Conservation (phyloP, 2,329 filamentous ascomycete species). For the Sporothrix globosa region DNA sequence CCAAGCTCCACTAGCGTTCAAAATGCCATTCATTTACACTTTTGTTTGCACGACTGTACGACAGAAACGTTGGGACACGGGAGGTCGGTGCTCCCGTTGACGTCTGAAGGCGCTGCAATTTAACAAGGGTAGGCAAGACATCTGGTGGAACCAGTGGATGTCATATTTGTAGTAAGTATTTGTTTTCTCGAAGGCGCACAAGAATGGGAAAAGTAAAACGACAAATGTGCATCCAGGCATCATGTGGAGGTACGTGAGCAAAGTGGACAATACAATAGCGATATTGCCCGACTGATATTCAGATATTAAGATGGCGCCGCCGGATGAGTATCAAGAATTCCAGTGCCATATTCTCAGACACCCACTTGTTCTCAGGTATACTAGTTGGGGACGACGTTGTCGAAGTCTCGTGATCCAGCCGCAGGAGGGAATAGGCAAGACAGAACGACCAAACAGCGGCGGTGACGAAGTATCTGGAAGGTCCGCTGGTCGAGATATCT, state of each 20-base stretch:
- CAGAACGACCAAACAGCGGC: background rate
- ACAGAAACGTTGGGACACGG: conserved; percentile 1
- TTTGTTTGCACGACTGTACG: background rate
- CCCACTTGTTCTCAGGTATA: background rate
- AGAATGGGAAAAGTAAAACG: background rate
- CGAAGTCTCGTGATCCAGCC: background rate
- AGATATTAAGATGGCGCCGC: background rate
- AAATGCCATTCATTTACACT: conserved; percentile 2
- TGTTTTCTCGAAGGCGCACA: background rate
- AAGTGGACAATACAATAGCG: background rate
- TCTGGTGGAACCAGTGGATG: conserved; percentile 11
- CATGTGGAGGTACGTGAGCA: background rate
- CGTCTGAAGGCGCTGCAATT: conserved; percentile 10
- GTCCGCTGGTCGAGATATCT: background rate
- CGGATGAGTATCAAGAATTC: background rate
- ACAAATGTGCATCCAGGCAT: background rate
- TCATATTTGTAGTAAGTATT: background rate
- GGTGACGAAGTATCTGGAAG: background rate
- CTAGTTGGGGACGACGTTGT: no score
- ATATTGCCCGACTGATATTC: background rate
- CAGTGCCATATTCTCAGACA: background rate
- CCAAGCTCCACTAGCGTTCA: conserved; percentile 16
- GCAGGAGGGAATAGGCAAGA: background rate
- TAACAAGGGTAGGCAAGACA: conserved; percentile 13
- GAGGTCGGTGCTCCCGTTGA: background rate